Evolutionary conservation across 2,329 filamentous ascomycete genomes (phyloP).

Genomic region (Coleophoma crateriformis): DNA sequence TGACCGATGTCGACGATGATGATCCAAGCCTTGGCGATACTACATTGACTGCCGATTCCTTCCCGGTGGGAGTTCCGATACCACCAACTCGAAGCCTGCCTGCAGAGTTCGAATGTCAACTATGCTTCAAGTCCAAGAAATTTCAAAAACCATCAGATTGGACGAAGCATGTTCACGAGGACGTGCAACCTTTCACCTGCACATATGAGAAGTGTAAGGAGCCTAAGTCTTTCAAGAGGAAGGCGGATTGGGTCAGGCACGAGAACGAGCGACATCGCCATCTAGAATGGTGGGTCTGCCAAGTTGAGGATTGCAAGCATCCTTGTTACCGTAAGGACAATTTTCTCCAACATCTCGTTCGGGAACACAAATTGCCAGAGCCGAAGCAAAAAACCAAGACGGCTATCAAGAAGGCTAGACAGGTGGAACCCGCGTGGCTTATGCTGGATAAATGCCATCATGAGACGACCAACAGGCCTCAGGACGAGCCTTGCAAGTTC

Average conservation of each 20-base stretch:
- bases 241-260: slow-evolving; percentile 92
- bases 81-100: slow-evolving; percentile 74
- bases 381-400: slow-evolving; percentile 74
- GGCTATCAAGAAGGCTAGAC: slow-evolving; percentile 52
- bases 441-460: slow-evolving; percentile 73
- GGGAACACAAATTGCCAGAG: slow-evolving; percentile 82
- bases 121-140: slow-evolving; percentile 81
- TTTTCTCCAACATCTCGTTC: slow-evolving; percentile 85
- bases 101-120: slow-evolving; percentile 82
- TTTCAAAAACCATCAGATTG: slow-evolving; percentile 91
- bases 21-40: slow-evolving; percentile 66
- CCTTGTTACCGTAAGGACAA: slow-evolving; percentile 85
- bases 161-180: slow-evolving; percentile 95
- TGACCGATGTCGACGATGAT: slow-evolving; percentile 54
- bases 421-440: slow-evolving; percentile 64
- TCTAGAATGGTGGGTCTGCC: slow-evolving; percentile 86
- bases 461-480: slow-evolving; percentile 59
- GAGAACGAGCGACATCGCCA: slow-evolving; percentile 90
- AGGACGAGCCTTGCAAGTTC: slow-evolving; percentile 80
- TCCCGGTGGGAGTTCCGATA: slow-evolving; percentile 75
- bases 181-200: slow-evolving; percentile 89
- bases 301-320: slow-evolving; percentile 74
- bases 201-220: slow-evolving; percentile 81
- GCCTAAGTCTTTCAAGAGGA: slow-evolving; percentile 88
- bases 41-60: slow-evolving; percentile 64